Conservation (phyloP, 768 basidiomycete species). For the Lentinula edodes region DNA sequence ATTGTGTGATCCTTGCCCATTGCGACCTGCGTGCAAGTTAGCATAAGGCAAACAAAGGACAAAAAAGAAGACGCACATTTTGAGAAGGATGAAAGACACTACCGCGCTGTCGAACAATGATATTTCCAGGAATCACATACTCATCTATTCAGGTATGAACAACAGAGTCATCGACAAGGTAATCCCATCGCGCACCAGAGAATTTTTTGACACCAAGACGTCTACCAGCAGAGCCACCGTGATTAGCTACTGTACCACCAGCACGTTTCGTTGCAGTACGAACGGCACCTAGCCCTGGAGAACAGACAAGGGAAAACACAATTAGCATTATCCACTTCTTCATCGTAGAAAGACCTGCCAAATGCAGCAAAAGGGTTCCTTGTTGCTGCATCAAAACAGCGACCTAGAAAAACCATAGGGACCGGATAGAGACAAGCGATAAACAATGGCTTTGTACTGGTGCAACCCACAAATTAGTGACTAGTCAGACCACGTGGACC, state of each 20-base stretch:
- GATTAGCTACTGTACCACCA: slow-evolving; percentile 90
- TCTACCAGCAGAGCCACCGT: slow-evolving; percentile 89
- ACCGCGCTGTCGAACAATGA: slow-evolving; percentile 93
- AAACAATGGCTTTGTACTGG: slow-evolving; percentile 5
- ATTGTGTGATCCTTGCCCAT: slow-evolving; percentile 95
- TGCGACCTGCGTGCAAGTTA: slow-evolving; percentile 52
- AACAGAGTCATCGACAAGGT: slow-evolving; percentile 2
- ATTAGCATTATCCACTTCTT: background rate
- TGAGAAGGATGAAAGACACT: slow-evolving; percentile 91
- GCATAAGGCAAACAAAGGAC: background rate
- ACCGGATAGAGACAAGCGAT: background rate
- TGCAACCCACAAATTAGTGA: slow-evolving; percentile 13
- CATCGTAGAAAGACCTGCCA: slow-evolving; percentile 19
- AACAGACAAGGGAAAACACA: background rate
- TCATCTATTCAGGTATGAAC: slow-evolving; percentile 54
- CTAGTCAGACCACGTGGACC: slow-evolving; percentile 8
- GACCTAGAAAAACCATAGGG: slow-evolving; percentile 45
- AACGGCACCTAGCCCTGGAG: slow-evolving; percentile 52
- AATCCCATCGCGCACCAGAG: slow-evolving; percentile 54
- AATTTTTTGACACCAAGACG: slow-evolving; percentile 95
- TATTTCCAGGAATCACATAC: slow-evolving; percentile 89
- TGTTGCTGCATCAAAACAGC: slow-evolving; percentile 26
- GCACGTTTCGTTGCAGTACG: slow-evolving; percentile 96
- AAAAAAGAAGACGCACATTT: slow-evolving; percentile 51
- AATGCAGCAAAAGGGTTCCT: slow-evolving; percentile 47